Conservation (phyloP, 192 early-diverging fungal genomes). For the Dimargaris verticillata region DNA sequence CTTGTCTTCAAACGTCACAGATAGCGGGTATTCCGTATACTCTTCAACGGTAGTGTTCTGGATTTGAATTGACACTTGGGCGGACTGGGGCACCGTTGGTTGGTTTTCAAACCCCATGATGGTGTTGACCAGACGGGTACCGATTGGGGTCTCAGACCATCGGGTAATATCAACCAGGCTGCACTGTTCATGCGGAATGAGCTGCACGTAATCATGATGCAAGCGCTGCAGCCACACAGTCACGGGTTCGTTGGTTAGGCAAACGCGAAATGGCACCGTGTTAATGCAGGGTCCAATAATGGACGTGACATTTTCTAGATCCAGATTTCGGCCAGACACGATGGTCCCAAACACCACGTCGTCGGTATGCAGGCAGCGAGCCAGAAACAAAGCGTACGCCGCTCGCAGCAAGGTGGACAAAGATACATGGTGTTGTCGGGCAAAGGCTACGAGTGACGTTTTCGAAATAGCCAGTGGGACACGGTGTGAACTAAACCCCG, state of each 20-base stretch:
- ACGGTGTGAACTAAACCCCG: neutral
- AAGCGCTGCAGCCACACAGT: neutral
- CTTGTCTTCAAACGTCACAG: neutral
- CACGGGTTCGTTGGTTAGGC: neutral
- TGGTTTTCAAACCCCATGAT: constrained; percentile 1
- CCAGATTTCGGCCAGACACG: constrained; percentile 6
- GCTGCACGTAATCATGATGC: neutral
- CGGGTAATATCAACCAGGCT: neutral
- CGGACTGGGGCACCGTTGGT: neutral
- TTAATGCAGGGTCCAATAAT: constrained; percentile 7
- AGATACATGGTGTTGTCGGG: neutral
- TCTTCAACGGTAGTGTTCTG: neutral
- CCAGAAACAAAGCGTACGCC: constrained; percentile 4
- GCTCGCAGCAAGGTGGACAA: neutral
- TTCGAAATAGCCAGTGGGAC: neutral
- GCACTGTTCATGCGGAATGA: neutral
- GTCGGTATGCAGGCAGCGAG: neutral
- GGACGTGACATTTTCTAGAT: neutral
- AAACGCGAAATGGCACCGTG: neutral
- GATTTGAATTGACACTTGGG: neutral
- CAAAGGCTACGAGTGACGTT: neutral
- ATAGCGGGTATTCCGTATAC: neutral
- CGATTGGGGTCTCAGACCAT: neutral
- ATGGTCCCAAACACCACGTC: constrained; percentile 3
- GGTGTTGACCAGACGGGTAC: neutral